Conservation (phyloP, 2,329 filamentous ascomycete genomes). For the Fusarium sterilihyphosum region DNA sequence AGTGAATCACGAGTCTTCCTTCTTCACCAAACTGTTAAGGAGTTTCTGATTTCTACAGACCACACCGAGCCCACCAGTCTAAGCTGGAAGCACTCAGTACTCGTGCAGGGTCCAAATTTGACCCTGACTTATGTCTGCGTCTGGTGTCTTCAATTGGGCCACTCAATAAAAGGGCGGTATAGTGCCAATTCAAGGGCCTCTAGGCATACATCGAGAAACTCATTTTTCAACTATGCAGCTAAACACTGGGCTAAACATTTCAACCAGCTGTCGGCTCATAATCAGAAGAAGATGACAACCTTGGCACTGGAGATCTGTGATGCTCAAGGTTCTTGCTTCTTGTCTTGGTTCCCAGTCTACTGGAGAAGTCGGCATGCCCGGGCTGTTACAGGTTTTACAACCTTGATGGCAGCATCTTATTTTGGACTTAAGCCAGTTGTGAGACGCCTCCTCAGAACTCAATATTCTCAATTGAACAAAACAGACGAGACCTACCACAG, state of each 20-base stretch:
- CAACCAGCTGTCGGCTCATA: accelerated
- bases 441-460: background rate
- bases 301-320: background rate
- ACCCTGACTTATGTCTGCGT: background rate
- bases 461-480: background rate
- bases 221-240: background rate
- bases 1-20: background rate
- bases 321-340: background rate
- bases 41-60: background rate
- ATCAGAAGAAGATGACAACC: background rate
- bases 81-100: background rate
- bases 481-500: background rate
- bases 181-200: too few relatives aligned
- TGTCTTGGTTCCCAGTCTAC: background rate
- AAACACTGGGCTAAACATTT: background rate
- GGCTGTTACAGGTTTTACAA: accelerated
- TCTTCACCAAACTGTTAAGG: background rate
- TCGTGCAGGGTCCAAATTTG: background rate
- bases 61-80: accelerated
- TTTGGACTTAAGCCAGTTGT: background rate
- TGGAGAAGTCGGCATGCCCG: background rate
- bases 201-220: background rate
- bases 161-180: accelerated
- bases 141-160: background rate
- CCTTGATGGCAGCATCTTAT: background rate